Evolutionary conservation across 2,329 filamentous ascomycete genomes (phyloP), one percentile per base, ranked within the genome.

Genomic region (Ceratocystis papillata): DNA sequence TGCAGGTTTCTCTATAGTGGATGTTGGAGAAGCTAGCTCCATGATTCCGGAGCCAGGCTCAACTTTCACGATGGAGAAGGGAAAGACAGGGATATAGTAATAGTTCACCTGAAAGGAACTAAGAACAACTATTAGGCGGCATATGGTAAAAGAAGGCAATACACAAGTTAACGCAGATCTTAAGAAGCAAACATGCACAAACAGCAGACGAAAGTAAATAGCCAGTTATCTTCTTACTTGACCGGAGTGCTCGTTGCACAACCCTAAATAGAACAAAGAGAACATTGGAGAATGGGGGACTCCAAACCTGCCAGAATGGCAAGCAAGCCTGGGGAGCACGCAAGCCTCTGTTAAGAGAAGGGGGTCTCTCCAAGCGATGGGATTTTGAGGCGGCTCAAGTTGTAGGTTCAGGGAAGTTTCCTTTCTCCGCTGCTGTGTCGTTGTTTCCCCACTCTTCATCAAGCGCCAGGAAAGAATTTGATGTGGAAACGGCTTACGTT

Each of bases 31-130:
- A 63, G 37, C 37, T 46, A 33, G 41, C 45, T 63, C 61, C 61
- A 48, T 63, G 61, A 63, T 63, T 63, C 61, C 61, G 61, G 61
- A 63, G 41, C 53, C 53, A 57, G 53, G 53, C 53, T 57, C 22
- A 57, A 20, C 53, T 30, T 17, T 57, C 53, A 57, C 53, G 61
- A 46, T 48, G 61, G 61, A 62, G 44, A 30, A 62, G 30, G 30
- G 12, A 17, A 59, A 30, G 20, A 59, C 15, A 33, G 37, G 28
- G 57, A 37, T 20, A 20, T n/a, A 41, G 15, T 22, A 20, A 41
- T 8, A 25, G 2, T 8, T 41, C 37, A 41, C 37, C 37, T 12
- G 22, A 5, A 61, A 44, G 28, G 5, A n/a, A 41, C 37, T 22
- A 25, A 61, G 3, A 46, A 12, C 5, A 45, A 57, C 25, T 25